Conservation (phyloP, 768 basidiomycete species). For the Russula olivacea region DNA sequence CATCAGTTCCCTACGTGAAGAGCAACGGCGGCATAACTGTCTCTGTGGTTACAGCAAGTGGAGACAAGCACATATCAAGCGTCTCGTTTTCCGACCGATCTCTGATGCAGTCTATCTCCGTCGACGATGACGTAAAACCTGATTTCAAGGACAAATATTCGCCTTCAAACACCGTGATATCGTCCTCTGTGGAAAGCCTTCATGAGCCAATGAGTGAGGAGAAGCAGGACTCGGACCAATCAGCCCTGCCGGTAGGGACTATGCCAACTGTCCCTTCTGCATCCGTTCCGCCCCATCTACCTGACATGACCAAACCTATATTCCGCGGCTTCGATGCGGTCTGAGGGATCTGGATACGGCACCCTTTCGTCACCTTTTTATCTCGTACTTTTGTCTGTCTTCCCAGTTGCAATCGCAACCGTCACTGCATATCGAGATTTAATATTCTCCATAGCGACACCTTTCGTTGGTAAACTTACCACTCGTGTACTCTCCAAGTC, state of each 20-base stretch:
- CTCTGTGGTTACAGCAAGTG: neutral
- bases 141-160: slow-evolving; percentile 2
- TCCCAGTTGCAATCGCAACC: too few species aligned
- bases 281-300: neutral
- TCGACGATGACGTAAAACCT: neutral
- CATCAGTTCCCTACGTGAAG: neutral
- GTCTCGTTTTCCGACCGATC: neutral
- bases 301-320: neutral
- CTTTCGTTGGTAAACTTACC: too few species aligned
- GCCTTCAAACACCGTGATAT: neutral
- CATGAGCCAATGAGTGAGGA: neutral
- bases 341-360: neutral
- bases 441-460: too few species aligned
- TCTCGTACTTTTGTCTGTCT: too few species aligned
- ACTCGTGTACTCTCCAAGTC: too few species aligned
- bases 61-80: neutral
- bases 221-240: neutral
- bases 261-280: neutral
- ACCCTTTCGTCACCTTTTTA: too few species aligned
- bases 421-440: too few species aligned
- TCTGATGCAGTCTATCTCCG: neutral
- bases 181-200: slow-evolving; percentile 7
- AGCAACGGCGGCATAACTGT: neutral
- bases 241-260: neutral
- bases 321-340: neutral